Percentiles rank a stretch among this genome's conserved stretches.
Evolutionary conservation across 73 alveolate species (phyloP).

Genomic region (Urostyla sp.): DNA sequence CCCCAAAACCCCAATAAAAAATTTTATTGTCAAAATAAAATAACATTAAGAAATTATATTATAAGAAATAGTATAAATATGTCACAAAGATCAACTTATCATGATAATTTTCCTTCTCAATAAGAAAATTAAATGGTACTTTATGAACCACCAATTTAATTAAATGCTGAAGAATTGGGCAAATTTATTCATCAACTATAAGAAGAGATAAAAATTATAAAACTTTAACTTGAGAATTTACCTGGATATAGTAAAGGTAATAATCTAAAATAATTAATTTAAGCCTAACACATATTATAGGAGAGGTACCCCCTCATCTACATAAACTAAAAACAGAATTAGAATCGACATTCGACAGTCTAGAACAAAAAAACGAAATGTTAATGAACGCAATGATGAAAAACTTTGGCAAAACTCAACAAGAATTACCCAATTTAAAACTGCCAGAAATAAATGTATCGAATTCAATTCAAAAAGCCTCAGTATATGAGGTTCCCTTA

Average conservation of each 20-base stretch:
- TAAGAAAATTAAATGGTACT: conserved; percentile 14
- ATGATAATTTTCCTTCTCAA: not conserved
- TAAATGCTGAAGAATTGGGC: conserved; percentile 66
- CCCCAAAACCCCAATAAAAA: conserved; percentile 64
- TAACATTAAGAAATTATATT: too few species aligned
- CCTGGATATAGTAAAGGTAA: conserved; percentile 72
- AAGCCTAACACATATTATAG: not conserved
- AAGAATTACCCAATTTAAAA: conserved; percentile 69
- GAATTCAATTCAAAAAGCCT: not conserved
- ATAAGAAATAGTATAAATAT: not conserved
- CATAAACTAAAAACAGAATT: conserved; percentile 54
- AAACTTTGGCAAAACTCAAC: conserved; percentile 65
- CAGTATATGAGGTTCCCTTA: conserved; percentile 23
- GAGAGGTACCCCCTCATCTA: conserved; percentile 72
- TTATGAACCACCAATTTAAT: conserved; percentile 13
- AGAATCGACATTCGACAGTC: conserved; percentile 42
- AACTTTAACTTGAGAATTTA: conserved; percentile 51
- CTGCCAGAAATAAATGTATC: conserved; percentile 55
- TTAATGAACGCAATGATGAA: conserved; percentile 68
- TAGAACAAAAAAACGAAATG: conserved; percentile 58
- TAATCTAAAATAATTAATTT: too few species aligned
- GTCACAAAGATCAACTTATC: not conserved
- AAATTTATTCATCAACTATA: conserved; percentile 44
- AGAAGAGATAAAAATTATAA: conserved; percentile 66
- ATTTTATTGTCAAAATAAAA: not conserved